Evolutionary conservation across 2,329 filamentous ascomycete species (phyloP).

Genomic region (Erysiphe pulchra): DNA sequence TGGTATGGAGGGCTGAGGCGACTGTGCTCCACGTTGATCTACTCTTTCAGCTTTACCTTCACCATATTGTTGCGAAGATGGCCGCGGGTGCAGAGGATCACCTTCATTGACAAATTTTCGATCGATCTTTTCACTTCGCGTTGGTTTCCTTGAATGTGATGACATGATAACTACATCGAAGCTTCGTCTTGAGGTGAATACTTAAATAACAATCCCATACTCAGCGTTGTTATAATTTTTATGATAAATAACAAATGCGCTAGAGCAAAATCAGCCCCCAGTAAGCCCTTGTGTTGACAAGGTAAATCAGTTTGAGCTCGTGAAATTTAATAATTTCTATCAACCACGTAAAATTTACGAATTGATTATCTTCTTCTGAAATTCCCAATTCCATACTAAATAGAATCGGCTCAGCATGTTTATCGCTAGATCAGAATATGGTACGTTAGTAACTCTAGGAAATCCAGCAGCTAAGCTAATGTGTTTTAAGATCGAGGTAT

Average conservation of each 20-base stretch:
- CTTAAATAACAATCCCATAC: too few species aligned
- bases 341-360: too few species aligned
- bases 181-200: not conserved
- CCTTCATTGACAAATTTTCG: constrained; percentile 10
- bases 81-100: constrained; percentile 9
- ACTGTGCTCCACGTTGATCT: constrained; percentile 8
- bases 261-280: too few species aligned
- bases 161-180: constrained; percentile 4
- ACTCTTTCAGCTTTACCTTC: constrained; percentile 8
- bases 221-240: too few species aligned
- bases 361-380: too few species aligned
- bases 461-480: constrained; percentile 9
- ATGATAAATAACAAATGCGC: too few species aligned
- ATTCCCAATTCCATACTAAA: too few species aligned
- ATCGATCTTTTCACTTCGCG: constrained; percentile 7
- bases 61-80: constrained; percentile 7
- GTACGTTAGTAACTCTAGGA: constrained; percentile 25
- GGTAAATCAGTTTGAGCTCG: too few species aligned
- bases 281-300: too few species aligned
- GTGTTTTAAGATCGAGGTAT: constrained; percentile 66
- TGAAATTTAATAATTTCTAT: too few species aligned
- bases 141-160: constrained; percentile 11
- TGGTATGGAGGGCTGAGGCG: constrained; percentile 7
- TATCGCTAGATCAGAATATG: constrained; percentile 99
- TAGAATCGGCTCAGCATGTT: constrained; percentile 34